Conservation (phyloP, 176 grass and related monocot genomes). For the bread wheat (Triticum aestivum) region DNA sequence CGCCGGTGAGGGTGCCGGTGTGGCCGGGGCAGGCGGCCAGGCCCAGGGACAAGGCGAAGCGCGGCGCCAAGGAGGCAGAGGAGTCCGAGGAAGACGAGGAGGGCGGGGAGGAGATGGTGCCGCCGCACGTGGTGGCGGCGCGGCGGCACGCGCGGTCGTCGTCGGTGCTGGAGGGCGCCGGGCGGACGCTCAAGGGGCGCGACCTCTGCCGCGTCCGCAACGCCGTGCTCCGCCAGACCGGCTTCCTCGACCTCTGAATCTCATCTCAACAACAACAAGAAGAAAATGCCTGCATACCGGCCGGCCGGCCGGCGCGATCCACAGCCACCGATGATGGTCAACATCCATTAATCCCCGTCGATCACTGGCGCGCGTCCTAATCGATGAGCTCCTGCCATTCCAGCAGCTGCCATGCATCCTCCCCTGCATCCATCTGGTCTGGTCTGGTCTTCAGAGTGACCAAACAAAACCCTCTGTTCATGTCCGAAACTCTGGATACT, state of each 20-base stretch:
- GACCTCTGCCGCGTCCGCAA: constrained; percentile 60
- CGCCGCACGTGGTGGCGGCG: constrained; percentile 57
- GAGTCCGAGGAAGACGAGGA: constrained; percentile 3
- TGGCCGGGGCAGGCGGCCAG: constrained; percentile 26
- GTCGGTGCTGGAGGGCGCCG: constrained; percentile 61
- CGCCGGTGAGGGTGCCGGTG: constrained; percentile 50
- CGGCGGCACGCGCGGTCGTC: constrained; percentile 51
- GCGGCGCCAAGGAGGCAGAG: neutral
- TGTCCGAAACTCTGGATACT: neutral
- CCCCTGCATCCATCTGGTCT: neutral
- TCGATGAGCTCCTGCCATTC: neutral
- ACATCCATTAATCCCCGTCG: neutral
- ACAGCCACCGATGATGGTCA: neutral
- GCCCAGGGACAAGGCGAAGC: neutral
- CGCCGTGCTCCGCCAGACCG: constrained; percentile 55
- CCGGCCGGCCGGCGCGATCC: too few relatives aligned
- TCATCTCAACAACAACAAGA: neutral
- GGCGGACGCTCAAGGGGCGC: constrained; percentile 55
- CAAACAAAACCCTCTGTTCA: neutral
- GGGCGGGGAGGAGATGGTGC: constrained; percentile 38
- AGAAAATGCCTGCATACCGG: too few relatives aligned
- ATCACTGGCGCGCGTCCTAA: neutral
- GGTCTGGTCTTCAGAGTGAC: neutral
- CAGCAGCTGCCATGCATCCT: neutral
- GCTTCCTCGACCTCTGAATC: constrained; percentile 55